Conservation (phyloP, 495 filamentous ascomycete species). For the Lophiotrema nucula region DNA sequence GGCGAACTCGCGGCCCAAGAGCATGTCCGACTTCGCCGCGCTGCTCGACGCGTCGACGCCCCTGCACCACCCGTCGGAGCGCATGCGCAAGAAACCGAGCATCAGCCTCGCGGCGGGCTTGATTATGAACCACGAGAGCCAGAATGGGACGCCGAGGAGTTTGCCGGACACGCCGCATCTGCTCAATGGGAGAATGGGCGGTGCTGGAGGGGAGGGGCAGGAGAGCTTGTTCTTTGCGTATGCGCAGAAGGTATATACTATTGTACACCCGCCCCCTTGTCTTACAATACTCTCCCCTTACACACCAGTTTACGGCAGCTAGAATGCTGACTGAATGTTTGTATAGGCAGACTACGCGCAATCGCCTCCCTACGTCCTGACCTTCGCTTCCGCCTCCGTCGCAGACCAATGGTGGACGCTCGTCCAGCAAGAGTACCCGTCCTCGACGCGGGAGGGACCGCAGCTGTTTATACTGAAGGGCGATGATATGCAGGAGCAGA, state of each 20-base stretch:
- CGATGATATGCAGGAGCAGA: conserved; percentile 28
- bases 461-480: conserved; percentile 32
- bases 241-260: conserved; percentile 24
- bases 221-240: conserved; percentile 33
- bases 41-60: conserved; percentile 22
- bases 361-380: conserved; percentile 20
- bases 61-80: not conserved
- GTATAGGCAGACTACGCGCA: conserved; percentile 20
- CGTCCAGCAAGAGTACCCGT: conserved; percentile 28
- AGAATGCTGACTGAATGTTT: not conserved
- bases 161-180: conserved; percentile 3
- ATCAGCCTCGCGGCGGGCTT: conserved; percentile 24
- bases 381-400: conserved; percentile 20
- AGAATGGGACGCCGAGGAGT: no score
- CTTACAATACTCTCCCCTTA: no score
- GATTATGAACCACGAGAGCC: conserved; percentile 21
- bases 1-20: conserved; percentile 23
- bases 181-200: not conserved
- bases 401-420: conserved; percentile 29
- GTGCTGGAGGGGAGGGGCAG: not conserved
- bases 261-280: not conserved
- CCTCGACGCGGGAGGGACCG: conserved; percentile 16
- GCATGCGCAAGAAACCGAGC: conserved; percentile 14
- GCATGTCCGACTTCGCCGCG: conserved; percentile 27
- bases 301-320: not conserved